These are phyloP conservation scores for Seiridium unicorne DNA, from an alignment of 2,329 filamentous ascomycete species.

Conservation along the genomic window DNA sequence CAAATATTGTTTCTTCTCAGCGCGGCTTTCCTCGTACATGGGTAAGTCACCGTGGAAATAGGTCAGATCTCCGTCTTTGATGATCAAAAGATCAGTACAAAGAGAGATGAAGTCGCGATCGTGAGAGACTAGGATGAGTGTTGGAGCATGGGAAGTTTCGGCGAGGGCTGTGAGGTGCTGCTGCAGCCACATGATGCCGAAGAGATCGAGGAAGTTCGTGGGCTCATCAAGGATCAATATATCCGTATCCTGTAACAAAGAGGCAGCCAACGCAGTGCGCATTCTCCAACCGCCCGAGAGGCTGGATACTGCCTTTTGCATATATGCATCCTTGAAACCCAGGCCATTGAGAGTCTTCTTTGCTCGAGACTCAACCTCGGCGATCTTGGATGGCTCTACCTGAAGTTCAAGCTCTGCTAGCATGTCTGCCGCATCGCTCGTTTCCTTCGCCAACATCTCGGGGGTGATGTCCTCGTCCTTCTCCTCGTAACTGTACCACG, in stretches of 20 bases:
- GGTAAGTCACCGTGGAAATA: constrained; percentile 75
- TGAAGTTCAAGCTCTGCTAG: constrained; percentile 67
- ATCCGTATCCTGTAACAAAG: constrained; percentile 71
- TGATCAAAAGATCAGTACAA: constrained; percentile 74
- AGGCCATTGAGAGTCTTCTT: constrained; percentile 66
- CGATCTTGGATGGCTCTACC: constrained; percentile 63
- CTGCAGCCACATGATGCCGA: constrained; percentile 84
- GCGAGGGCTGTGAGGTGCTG: constrained; percentile 62
- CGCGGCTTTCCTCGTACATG: constrained; percentile 66
- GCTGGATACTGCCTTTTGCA: constrained; percentile 58
- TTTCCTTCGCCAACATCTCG: constrained; percentile 60
- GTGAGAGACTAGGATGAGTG: constrained; percentile 78
- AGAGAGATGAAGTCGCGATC: constrained; percentile 78
- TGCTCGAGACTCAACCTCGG: constrained; percentile 64
- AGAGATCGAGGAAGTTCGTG: constrained; percentile 81
- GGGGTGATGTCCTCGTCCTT: constrained; percentile 54
- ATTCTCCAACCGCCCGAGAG: constrained; percentile 79
- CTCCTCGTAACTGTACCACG: constrained; percentile 43
- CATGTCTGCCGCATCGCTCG: constrained; percentile 66
- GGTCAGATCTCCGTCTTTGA: constrained; percentile 69
- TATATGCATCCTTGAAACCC: constrained; percentile 64
- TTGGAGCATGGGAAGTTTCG: constrained; percentile 54
- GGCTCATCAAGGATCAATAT: constrained; percentile 83
- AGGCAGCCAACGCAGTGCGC: constrained; percentile 63
- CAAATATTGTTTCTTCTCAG: constrained; percentile 67